Conservation (phyloP, 2,329 filamentous ascomycete genomes). For the Talaromyces sp. region DNA sequence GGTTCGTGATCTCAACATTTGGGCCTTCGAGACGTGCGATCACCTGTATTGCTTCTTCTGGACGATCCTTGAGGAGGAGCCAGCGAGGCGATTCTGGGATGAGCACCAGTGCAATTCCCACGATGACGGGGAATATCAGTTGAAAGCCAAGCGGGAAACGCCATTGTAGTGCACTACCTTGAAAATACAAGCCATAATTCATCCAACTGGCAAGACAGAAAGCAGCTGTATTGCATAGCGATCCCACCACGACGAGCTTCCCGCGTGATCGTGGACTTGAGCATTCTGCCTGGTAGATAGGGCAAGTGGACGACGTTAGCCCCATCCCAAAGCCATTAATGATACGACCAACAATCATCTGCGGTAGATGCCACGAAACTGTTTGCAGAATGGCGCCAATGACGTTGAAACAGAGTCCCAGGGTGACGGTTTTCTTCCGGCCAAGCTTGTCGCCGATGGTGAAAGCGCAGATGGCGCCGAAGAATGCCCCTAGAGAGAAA, state of each 20-base stretch:
- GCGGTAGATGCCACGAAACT: neutral
- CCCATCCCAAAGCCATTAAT: slow-evolving; percentile 6
- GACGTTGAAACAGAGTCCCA: neutral
- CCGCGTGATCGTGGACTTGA: neutral
- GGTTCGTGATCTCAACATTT: slow-evolving; percentile 18
- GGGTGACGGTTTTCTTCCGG: slow-evolving; percentile 26
- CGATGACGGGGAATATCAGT: neutral
- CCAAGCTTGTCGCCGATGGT: slow-evolving; percentile 43
- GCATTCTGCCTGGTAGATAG: slow-evolving; percentile 11
- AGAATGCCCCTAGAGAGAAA: slow-evolving; percentile 36
- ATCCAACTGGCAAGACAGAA: slow-evolving; percentile 6
- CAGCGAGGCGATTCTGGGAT: neutral
- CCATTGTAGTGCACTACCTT: neutral
- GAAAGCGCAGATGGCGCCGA: slow-evolving; percentile 41
- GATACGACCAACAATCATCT: neutral
- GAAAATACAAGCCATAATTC: neutral
- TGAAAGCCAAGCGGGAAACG: slow-evolving; percentile 26
- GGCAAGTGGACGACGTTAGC: slow-evolving; percentile 2
- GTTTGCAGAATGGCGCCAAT: neutral
- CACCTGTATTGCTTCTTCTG: slow-evolving; percentile 12
- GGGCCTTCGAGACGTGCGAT: neutral
- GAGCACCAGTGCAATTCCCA: neutral
- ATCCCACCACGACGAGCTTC: slow-evolving; percentile 18
- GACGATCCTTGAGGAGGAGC: neutral
- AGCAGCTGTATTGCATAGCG: slow-evolving; percentile 25